phyloP scores from a whole-genome alignment of 768 basidiomycete genomes.

The Psilocybe cyanescens region DNA sequence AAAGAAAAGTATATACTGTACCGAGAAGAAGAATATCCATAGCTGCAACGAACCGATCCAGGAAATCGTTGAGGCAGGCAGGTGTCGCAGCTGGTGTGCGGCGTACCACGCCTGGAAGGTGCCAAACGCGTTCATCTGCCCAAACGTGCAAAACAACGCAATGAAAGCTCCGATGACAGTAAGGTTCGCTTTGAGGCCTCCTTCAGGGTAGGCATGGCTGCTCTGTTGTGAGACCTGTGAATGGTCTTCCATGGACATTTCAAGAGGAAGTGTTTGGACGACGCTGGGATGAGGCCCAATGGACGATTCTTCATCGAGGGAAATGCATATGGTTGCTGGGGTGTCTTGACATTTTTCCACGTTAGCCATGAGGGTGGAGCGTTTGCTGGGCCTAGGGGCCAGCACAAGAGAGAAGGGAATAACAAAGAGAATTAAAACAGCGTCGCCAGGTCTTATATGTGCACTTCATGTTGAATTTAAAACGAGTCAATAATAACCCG shows the following conservation, averaged over 20 bases:
- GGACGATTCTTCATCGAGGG: constrained; percentile 19
- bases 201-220: constrained; percentile 27
- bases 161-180: constrained; percentile 68
- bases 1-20: constrained; percentile 32
- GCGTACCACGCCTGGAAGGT: constrained; percentile 74
- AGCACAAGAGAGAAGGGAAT: not conserved
- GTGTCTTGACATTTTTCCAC: constrained; percentile 18
- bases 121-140: constrained; percentile 73
- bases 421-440: not conserved
- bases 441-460: constrained; percentile 9
- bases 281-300: not conserved
- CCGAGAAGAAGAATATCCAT: constrained; percentile 72
- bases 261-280: not conserved
- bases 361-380: constrained; percentile 10
- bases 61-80: constrained; percentile 60
- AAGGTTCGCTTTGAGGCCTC: constrained; percentile 41
- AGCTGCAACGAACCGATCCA: constrained; percentile 76
- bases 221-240: not conserved
- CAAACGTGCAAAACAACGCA: constrained; percentile 71
- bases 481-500: constrained; percentile 8
- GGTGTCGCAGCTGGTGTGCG: constrained; percentile 54
- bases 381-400: not conserved
- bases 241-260: not conserved
- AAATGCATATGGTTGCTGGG: constrained; percentile 17
- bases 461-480: constrained; percentile 5